phyloP scores from a whole-genome alignment of 2,329 filamentous ascomycete species.

The Colletotrichum noveboracense region DNA sequence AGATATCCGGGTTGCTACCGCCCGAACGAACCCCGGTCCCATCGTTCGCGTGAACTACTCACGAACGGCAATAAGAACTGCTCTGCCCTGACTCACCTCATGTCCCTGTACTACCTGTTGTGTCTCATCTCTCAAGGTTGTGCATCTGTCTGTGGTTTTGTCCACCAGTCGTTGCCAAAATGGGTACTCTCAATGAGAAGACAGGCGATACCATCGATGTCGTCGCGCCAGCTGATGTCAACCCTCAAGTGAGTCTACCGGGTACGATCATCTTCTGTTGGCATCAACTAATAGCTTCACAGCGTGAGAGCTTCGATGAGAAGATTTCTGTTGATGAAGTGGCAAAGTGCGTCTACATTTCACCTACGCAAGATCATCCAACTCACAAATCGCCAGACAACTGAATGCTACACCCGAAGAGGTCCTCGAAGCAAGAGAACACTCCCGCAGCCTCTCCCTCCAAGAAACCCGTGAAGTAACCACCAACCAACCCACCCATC shows the following conservation, averaged over 20 bases:
- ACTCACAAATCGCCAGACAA: background rate
- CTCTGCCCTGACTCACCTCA: background rate
- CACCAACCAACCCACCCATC: background rate
- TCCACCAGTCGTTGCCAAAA: background rate
- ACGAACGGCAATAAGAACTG: background rate
- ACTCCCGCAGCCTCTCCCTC: background rate
- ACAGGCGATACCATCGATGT: background rate
- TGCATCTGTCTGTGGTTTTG: background rate
- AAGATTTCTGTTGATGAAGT: slow-evolving; percentile 6
- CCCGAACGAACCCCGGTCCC: background rate
- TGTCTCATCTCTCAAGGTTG: fast-evolving
- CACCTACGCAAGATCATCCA: background rate
- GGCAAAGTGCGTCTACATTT: background rate
- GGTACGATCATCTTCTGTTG: fast-evolving
- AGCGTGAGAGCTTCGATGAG: background rate
- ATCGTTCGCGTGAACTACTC: background rate
- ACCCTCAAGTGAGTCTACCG: background rate
- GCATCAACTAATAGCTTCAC: background rate
- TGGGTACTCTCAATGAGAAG: background rate
- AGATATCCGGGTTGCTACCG: background rate
- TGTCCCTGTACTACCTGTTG: background rate
- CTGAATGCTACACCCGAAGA: slow-evolving; percentile 29
- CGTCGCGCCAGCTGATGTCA: background rate
- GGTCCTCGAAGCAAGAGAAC: slow-evolving; percentile 27
- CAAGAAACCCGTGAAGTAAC: background rate